Evolutionary conservation across 345 rosid species (phyloP), one percentile per base, ranked within the genome.

Genomic region (Aegle marmelos): DNA sequence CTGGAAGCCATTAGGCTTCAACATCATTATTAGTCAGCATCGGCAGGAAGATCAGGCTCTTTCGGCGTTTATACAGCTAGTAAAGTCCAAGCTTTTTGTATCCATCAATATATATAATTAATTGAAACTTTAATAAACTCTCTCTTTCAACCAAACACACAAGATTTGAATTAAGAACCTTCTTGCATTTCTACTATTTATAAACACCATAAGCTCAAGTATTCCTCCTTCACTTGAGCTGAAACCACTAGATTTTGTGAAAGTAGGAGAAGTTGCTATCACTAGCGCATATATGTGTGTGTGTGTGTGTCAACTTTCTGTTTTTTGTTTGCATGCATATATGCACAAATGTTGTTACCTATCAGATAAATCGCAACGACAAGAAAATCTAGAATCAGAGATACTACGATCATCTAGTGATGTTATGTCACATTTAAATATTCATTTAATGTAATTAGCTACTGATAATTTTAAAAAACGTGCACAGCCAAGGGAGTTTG

Each of bases 1-100:
- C 77, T 83, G 85, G 85, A 79, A 66, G 72, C 79, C 85, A 86
- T 64, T n/a, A 75, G 56, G 54, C 50, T 61, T 61, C 16, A 75
- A 73, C 73, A 78, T 41, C 79, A 77, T 67, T 60, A 59, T 34
- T 79, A 25, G 76, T 72, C 84, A 60, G 57, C 72, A 74, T 60
- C 58, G 36, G 69, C 48, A 31, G 22, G 31, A 30, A 30, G 13
- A 50, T 7, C 50, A 45, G 5, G 4, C 54, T 22, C 76, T 83
- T 76, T 83, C 65, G 63, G 79, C 72, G 59, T 73, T 75, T 73
- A 27, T 80, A 60, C 59, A 79, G 39, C 36, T 17, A 59, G 65
- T 53, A 72, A 76, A 22, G 63, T 77, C 68, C 14, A 9, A 60
- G 34, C 50, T 28, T 30, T 59, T 77, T 39, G 39, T 59, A 19